Conservation (phyloP, 306 rosid species). For the Vicia sativa region DNA sequence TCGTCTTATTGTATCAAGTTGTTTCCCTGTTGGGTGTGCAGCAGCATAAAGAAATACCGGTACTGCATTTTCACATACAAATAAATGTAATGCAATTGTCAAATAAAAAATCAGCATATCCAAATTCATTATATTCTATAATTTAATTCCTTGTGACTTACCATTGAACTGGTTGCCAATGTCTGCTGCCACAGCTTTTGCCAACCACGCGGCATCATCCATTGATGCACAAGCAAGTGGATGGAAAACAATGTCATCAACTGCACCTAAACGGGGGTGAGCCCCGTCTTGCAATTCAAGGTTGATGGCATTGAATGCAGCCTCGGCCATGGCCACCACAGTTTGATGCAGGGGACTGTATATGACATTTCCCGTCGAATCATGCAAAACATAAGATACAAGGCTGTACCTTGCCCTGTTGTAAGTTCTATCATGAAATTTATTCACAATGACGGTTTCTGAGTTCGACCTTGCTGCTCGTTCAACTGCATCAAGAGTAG, state of each 20-base stretch:
- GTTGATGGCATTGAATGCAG: slow-evolving; percentile 64
- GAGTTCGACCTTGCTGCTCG: slow-evolving; percentile 57
- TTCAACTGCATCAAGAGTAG: slow-evolving; percentile 70
- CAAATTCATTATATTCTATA: neutral
- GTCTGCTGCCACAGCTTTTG: slow-evolving; percentile 71
- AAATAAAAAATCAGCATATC: neutral
- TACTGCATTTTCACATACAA: slow-evolving; percentile 49
- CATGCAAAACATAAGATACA: slow-evolving; percentile 73
- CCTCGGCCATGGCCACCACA: slow-evolving; percentile 69
- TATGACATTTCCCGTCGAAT: slow-evolving; percentile 59
- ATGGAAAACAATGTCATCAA: slow-evolving; percentile 86
- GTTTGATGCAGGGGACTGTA: slow-evolving; percentile 82
- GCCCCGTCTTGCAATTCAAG: slow-evolving; percentile 75
- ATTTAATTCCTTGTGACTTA: slow-evolving; percentile 22
- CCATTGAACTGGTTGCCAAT: slow-evolving; percentile 71
- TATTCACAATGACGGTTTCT: slow-evolving; percentile 65
- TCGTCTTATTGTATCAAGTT: slow-evolving; percentile 66
- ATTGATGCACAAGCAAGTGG: slow-evolving; percentile 67
- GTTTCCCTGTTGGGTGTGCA: slow-evolving; percentile 83
- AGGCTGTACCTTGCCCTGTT: slow-evolving; percentile 68
- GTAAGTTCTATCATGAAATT: slow-evolving; percentile 62
- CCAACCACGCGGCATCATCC: slow-evolving; percentile 85
- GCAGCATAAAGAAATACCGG: slow-evolving; percentile 85
- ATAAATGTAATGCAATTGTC: neutral
- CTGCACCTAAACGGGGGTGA: slow-evolving; percentile 79